Percentiles rank a stretch among this genome's conserved stretches.
phyloP scores from a whole-genome alignment of 352 stramenopile species.

The Phytopythium montanum region DNA sequence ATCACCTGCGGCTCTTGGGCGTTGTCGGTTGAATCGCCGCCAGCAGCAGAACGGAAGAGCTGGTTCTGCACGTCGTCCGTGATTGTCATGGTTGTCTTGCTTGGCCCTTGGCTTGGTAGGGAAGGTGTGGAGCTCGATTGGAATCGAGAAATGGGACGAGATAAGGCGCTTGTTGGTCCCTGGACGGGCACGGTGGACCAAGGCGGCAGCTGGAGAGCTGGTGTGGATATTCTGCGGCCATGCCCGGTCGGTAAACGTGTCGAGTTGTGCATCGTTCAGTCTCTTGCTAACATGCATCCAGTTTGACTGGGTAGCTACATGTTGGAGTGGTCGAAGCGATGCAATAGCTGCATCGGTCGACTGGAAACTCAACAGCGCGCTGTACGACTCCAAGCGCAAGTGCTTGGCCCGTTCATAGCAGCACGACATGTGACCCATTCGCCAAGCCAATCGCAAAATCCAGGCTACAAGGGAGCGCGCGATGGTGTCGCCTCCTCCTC shows the following conservation, averaged over 20 bases:
- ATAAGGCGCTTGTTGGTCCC: no score
- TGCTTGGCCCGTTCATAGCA: background rate
- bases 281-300: background rate
- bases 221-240: slow-evolving; percentile 5
- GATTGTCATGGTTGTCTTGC: slow-evolving; percentile 18
- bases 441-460: background rate
- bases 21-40: background rate
- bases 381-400: background rate
- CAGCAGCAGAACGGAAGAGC: slow-evolving; percentile 16
- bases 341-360: background rate
- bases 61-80: slow-evolving; percentile 28
- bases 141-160: background rate
- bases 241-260: background rate
- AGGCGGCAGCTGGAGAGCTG: no score
- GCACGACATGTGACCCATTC: background rate
- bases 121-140: background rate
- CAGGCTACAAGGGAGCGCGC: background rate
- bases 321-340: background rate
- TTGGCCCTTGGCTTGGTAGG: background rate
- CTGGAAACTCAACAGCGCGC: background rate
- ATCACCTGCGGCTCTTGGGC: slow-evolving; percentile 14
- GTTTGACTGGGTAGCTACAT: background rate
- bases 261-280: background rate
- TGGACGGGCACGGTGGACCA: no score
- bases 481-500: background rate